Percentiles rank a stretch among this genome's conserved stretches.
Evolutionary conservation across 257 asterid species (phyloP).

Genomic region (Petunia axillaris): DNA sequence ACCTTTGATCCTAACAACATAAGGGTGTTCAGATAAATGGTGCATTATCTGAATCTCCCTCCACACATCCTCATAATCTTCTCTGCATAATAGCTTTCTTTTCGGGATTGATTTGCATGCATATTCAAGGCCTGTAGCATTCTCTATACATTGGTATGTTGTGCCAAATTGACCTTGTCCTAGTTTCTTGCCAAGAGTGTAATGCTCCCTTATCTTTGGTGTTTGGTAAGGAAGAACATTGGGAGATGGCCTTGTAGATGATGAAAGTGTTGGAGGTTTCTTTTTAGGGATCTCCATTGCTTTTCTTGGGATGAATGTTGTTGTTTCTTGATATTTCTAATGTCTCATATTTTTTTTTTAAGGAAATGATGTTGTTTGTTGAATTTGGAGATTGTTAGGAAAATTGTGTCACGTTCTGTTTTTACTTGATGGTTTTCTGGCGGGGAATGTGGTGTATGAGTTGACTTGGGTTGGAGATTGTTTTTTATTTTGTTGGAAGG

Average conservation of each 20-base stretch:
- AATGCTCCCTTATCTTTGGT: conserved; percentile 25
- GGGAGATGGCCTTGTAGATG: conserved; percentile 23
- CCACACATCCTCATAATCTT: conserved; percentile 36
- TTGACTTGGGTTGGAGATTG: conserved; percentile 6
- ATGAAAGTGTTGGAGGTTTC: conserved; percentile 12
- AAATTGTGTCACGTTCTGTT: neutral
- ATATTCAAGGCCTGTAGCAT: conserved; percentile 25
- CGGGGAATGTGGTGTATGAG: conserved; percentile 18
- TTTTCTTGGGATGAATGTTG: neutral
- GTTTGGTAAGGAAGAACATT: conserved; percentile 32
- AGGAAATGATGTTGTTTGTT: neutral
- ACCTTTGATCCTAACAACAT: conserved; percentile 34
- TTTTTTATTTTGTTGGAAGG: neutral
- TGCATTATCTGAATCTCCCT: conserved; percentile 39
- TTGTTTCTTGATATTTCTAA: neutral
- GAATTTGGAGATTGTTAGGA: neutral
- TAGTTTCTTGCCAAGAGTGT: conserved; percentile 32
- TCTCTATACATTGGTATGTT: conserved; percentile 33
- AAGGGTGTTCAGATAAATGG: conserved; percentile 32
- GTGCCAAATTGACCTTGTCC: conserved; percentile 40
- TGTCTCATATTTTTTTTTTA: neutral
- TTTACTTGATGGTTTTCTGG: neutral
- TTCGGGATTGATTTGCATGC: conserved; percentile 37
- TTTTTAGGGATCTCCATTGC: conserved; percentile 19
- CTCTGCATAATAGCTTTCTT: conserved; percentile 23